Conservation (phyloP, 768 basidiomycete species). For the Piloderma croceum region DNA sequence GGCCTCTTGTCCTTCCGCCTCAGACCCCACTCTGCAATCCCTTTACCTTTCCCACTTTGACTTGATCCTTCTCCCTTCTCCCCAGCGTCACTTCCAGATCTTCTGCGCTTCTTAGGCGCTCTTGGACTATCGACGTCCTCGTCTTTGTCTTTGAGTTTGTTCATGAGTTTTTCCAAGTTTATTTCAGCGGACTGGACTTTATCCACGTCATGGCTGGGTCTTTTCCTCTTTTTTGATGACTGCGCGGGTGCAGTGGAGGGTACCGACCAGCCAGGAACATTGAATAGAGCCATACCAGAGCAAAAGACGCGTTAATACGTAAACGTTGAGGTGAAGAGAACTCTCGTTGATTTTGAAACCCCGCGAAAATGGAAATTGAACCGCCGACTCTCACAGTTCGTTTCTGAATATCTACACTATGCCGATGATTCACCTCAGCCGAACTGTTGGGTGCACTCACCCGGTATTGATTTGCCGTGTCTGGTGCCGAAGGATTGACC, state of each 20-base stretch:
- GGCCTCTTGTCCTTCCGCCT: conserved; percentile 15
- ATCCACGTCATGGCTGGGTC: conserved; percentile 33
- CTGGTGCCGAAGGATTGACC: no score
- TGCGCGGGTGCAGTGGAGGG: conserved; percentile 30
- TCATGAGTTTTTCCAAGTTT: conserved; percentile 59
- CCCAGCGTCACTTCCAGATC: conserved; percentile 4
- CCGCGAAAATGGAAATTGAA: no score
- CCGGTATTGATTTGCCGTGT: no score
- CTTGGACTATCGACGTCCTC: conserved; percentile 10
- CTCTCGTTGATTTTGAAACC: no score
- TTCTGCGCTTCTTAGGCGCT: conserved; percentile 11
- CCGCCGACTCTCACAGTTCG: no score
- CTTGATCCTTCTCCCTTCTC: conserved; percentile 16
- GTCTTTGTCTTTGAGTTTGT: conserved; percentile 33
- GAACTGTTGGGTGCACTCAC: no score
- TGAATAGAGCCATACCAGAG: conserved; percentile 44
- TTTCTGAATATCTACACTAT: no score
- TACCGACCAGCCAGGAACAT: conserved; percentile 68
- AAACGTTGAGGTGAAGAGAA: no score
- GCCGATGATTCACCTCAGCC: no score
- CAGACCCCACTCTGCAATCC: conserved; percentile 7
- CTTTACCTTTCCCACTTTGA: conserved; percentile 15
- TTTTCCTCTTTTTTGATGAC: conserved; percentile 53
- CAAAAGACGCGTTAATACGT: no score
- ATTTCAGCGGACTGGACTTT: conserved; percentile 35